phyloP scores from a whole-genome alignment of 2,329 filamentous ascomycete genomes.

The Daldinia sp. region DNA sequence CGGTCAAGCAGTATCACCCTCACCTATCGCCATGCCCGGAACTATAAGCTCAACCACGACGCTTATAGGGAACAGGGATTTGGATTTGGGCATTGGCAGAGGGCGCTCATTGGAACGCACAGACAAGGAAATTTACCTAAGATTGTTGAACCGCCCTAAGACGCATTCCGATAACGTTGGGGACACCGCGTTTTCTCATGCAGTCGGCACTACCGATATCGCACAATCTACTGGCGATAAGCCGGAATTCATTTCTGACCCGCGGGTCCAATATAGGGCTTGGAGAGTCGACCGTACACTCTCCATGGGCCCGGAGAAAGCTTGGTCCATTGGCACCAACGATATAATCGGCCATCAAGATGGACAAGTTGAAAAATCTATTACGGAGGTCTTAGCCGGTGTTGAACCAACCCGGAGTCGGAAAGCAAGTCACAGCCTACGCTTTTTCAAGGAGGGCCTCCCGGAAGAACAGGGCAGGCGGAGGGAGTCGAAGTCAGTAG shows the following conservation, averaged over 20 bases:
- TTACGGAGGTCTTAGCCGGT: conserved; percentile 70
- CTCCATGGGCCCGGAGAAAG: conserved; percentile 66
- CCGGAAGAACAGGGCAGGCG: conserved; percentile 69
- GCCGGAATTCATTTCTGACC: conserved; percentile 43
- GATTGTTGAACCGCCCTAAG: conserved; percentile 48
- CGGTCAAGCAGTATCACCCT: conserved; percentile 39
- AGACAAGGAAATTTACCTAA: conserved; percentile 55
- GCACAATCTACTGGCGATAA: conserved; percentile 39
- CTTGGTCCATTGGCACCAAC: conserved; percentile 71
- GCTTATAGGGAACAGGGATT: conserved; percentile 53
- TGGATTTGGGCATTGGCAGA: conserved; percentile 51
- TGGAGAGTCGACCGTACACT: conserved; percentile 59
- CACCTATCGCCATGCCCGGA: conserved; percentile 49
- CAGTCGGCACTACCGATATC: conserved; percentile 28
- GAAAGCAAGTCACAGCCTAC: conserved; percentile 74
- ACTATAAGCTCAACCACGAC: conserved; percentile 52
- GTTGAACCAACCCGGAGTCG: conserved; percentile 74
- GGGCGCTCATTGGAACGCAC: conserved; percentile 59
- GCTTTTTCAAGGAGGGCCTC: conserved; percentile 75
- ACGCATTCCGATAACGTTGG: conserved; percentile 49
- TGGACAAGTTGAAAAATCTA: conserved; percentile 73
- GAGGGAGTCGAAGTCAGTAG: conserved; percentile 58
- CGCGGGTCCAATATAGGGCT: conserved; percentile 51
- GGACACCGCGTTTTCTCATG: conserved; percentile 51
- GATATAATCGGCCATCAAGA: conserved; percentile 62